Base-by-base conservation (phyloP, 208 protist genomes). In the Leptomonas seymouri region DNA sequence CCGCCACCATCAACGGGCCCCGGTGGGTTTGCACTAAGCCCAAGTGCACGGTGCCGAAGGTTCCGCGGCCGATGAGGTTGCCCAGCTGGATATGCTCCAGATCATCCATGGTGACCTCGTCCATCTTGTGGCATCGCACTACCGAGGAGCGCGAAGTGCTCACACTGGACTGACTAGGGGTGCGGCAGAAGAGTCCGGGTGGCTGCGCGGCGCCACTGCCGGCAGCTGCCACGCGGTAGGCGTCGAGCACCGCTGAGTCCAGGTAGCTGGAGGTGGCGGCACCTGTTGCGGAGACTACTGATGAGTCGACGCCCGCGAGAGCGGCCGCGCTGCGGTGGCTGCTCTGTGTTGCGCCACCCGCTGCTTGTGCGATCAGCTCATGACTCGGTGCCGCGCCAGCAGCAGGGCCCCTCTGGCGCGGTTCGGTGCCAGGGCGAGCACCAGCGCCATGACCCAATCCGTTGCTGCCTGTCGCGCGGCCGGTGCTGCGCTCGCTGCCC, bases 21-120 rank as follows among this genome's bases (percentile, higher is more conserved):
- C 65, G 64, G 23, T 54, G 44, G 0, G 75, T 82, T 31, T 85
- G 75, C 14, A 93, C 48, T 4, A 90, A 63, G 1, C 83, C 85
- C 27, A 83, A 56, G 56, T 84, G 82, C 11, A 93, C 85, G 25
- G 71, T 55, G 14, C 88, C 83, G 69, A 89, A 93, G 5, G 83
- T 82, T 46, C 88, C 88, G 15, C 85, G 74, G 30, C 83, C 88
- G 44, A 93, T 65, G 20, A 81, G 39, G 48, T 82, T 81, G 39
- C 87, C 74, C 23, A 79, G 73, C 68, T 87, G 82, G 42, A 85
- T 73, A 44, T 68, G 64, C 41, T 76, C 77, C 41, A 87, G 64
- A 48, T 83, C 78, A 61, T 83, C 77, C 64, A 60, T 53, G 2
- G 67, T 70, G 42, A 88, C 74, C 21, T 74, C 61, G 61, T 91